Conservation (phyloP, 1,139 yeast genomes). For the Hyphopichia khmerensis region DNA sequence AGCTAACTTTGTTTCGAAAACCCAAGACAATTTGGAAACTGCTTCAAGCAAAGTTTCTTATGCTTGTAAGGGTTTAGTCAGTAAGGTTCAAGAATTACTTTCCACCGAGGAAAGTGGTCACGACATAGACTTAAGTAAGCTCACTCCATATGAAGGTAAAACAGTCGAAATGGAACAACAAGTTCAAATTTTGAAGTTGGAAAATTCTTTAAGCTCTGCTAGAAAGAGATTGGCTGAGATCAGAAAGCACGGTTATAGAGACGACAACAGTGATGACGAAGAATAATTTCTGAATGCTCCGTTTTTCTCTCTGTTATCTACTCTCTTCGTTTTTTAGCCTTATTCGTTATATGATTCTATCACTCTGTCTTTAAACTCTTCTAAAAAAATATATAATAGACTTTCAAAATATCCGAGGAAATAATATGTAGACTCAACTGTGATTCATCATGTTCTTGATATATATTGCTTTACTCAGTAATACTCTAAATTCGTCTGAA, state of each 20-base stretch:
- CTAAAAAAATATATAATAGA: too few species aligned
- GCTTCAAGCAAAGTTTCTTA: conserved; percentile 69
- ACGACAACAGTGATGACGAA: conserved; percentile 55
- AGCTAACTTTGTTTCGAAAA: conserved; percentile 72
- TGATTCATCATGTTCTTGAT: too few species aligned
- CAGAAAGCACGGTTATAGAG: conserved; percentile 70
- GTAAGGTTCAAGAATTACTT: conserved; percentile 64
- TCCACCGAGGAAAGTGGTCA: conserved; percentile 30
- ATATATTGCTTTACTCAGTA: too few species aligned
- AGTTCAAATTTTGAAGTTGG: conserved; percentile 82
- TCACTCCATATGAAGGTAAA: conserved; percentile 80
- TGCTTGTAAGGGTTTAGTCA: conserved; percentile 73
- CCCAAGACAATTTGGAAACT: conserved; percentile 71
- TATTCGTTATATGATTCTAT: too few species aligned
- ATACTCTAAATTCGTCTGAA: too few species aligned
- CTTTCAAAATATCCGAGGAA: too few species aligned
- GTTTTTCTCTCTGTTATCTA: too few species aligned
- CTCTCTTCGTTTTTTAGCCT: too few species aligned
- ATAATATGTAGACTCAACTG: too few species aligned
- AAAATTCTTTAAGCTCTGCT: conserved; percentile 68
- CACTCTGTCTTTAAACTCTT: too few species aligned
- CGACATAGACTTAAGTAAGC: conserved; percentile 63
- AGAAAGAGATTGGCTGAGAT: conserved; percentile 84
- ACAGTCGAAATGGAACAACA: conserved; percentile 93
- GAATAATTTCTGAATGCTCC: not conserved